phyloP scores from a whole-genome alignment of 495 filamentous ascomycete species.

The Cercophora scortea region DNA sequence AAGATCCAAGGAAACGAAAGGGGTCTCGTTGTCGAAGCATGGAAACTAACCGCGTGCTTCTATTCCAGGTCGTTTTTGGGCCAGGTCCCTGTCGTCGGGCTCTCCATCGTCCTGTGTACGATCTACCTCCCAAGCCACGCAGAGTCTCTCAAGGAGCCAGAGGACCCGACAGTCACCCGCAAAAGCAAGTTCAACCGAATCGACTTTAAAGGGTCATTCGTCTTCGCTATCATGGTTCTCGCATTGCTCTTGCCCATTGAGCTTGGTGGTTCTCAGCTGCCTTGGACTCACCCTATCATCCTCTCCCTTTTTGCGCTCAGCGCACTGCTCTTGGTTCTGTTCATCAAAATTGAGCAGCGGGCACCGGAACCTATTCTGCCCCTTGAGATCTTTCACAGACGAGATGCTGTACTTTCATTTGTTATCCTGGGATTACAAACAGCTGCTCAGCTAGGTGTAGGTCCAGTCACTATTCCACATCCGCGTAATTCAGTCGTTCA shows the following conservation, averaged over 20 bases:
- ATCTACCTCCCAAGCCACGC: slow-evolving; percentile 31
- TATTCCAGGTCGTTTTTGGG: slow-evolving; percentile 50
- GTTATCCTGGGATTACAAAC: slow-evolving; percentile 44
- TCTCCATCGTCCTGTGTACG: slow-evolving; percentile 46
- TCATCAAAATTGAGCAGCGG: slow-evolving; percentile 46
- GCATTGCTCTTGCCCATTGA: slow-evolving; percentile 49
- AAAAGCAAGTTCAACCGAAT: slow-evolving; percentile 37
- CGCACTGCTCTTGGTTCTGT: slow-evolving; percentile 28
- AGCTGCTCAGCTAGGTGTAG: slow-evolving; percentile 49
- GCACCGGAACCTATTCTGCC: slow-evolving; percentile 56
- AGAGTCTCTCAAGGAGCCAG: background rate
- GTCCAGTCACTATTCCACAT: no score
- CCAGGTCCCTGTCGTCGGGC: slow-evolving; percentile 46
- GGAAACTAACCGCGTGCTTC: no score
- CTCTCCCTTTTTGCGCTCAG: slow-evolving; percentile 23
- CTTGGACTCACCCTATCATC: slow-evolving; percentile 47
- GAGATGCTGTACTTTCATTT: slow-evolving; percentile 49
- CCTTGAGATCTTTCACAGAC: slow-evolving; percentile 45
- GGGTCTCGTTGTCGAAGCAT: background rate
- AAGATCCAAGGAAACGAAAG: background rate
- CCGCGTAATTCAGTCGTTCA: no score
- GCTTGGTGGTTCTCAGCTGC: slow-evolving; percentile 48
- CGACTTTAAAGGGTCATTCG: slow-evolving; percentile 49
- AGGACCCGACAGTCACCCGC: background rate
- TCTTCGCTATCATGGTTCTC: slow-evolving; percentile 42